Base-by-base conservation (phyloP, 352 stramenopile genomes). In the Phytophthora syringae region DNA sequence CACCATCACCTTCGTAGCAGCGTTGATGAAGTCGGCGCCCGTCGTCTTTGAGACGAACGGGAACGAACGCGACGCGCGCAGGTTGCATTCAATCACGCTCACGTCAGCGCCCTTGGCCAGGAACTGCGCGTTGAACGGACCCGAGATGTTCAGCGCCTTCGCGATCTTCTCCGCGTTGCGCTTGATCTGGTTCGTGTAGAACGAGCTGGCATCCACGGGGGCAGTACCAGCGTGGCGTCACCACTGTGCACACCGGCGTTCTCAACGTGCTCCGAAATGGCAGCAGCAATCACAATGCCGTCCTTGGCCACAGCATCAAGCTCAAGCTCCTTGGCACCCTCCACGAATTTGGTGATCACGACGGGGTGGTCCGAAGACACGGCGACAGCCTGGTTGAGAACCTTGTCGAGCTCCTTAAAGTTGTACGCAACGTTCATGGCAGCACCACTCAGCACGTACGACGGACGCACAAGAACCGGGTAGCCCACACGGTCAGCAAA, bases 21-120 rank as follows among this genome's bases (percentile, higher is more conserved):
- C 79, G 55, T 95, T 97, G 80, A 99, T 99, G 70, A 99, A 99
- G 76, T 99, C 99, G 52, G 95, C 77, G 66, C 98, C 93, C 58
- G 99, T 95, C 16, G 97, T 99, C 85, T 99, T 99, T 66, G 93
- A 99, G 54, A 99, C 97, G 85, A 99, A 99, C 34, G 98, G 98
- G 86, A 99, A 99, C 36, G 97, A 99, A 64, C 98, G 94, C 74
- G 93, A 99, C 3, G 98, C 97, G 49, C 98, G 92, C 47, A 99
- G 83, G 80, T 99, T 99, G 82, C 97, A 99, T 76, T 99, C 98
- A 77, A 99, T 99, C 22, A 99, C 95, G 80, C 98, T 98, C 42
- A 99, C 97, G 66, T 99, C 90, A 76, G 98, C 99, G 20, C 98
- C 97, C 72, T 97, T 98, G 22, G 97, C 97, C 83, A 99, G 97